Conservation (phyloP, 805 yeast genomes). For the Pichia cabralensis region DNA sequence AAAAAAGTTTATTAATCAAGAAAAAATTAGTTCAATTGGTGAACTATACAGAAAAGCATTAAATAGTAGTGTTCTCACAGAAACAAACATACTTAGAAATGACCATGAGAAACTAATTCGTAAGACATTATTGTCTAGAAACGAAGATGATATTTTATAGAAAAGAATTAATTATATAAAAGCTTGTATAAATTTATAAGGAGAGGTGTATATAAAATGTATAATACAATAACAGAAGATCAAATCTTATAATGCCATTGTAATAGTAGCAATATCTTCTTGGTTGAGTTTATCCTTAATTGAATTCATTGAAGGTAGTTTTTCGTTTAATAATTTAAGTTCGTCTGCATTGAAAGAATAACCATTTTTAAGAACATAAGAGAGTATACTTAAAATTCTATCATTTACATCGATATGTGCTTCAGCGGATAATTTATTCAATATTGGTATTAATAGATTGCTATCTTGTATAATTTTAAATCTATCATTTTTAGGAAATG, state of each 20-base stretch:
- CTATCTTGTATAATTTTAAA: slow-evolving; percentile 29
- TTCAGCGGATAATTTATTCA: slow-evolving; percentile 24
- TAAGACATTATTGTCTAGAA: slow-evolving; percentile 37
- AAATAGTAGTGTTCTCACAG: slow-evolving; percentile 4
- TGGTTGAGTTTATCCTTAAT: too few relatives aligned
- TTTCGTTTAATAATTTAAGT: too few relatives aligned
- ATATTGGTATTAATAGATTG: slow-evolving; percentile 26
- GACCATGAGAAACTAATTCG: slow-evolving; percentile 39
- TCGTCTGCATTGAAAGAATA: too few relatives aligned
- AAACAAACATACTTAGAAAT: slow-evolving; percentile 26
- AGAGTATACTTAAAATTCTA: slow-evolving; percentile 41
- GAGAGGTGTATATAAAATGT: too few relatives aligned
- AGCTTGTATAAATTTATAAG: too few relatives aligned
- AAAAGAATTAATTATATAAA: too few relatives aligned
- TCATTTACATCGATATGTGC: slow-evolving; percentile 42
- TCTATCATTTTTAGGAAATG: slow-evolving; percentile 12
- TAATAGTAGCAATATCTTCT: too few relatives aligned
- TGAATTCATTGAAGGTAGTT: too few relatives aligned
- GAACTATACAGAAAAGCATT: slow-evolving; percentile 2
- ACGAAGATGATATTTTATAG: slow-evolving; percentile 23
- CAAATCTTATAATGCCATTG: too few relatives aligned
- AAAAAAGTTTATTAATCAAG: slow-evolving; percentile 30
- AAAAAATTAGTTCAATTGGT: slow-evolving; percentile 4
- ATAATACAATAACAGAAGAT: slow-evolving; percentile 28
- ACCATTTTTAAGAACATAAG: slow-evolving; percentile 33